Evolutionary conservation across 768 basidiomycete genomes (phyloP), one percentile per base, ranked within the genome.

Genomic region (Gymnopilus junonius): DNA sequence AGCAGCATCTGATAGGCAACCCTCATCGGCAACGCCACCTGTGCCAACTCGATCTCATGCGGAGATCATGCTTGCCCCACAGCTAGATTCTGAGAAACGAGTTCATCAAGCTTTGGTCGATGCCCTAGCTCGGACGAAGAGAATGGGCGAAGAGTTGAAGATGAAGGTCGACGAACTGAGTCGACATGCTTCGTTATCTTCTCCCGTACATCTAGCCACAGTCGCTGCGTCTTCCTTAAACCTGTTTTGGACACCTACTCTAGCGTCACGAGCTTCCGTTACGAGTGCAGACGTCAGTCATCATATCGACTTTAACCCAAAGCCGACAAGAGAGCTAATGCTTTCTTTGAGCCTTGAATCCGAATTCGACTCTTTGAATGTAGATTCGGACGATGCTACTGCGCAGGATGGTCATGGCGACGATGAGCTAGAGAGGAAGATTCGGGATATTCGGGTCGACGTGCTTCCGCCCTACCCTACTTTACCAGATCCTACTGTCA

Each of bases 391-490:
- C 4, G 40, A 35, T 35, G 8, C 45, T 20, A 23, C 2, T 23
- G 8, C 45, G n/a, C n/a, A 40, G 8, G 48, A 55, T 17, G 58
- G 31, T 27, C 32, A 17, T 7, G 40, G 59, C 17, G 62, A 69
- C 7, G 60, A 67, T 21, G 35, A 55, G 0, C 29, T 77, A 0
- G 73, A 75, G 40, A 55, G 59, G 3, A 71, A 68, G 5, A 75
- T 79, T 14, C 71, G 71, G 20, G 58, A 72, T 21, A 74, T 78
- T 6, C 73, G 77, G n/a, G n/a, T n/a, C 17, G 60, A 31, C 5
- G 25, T 74, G 17, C 64, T 77, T 8, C 71, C 78, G 0, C 54
- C 67, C 8, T 78, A 76, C 48, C 78, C 76, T 1, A 37, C 65
- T 2, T 31, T 73, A 2, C 69, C 73, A 2, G 67, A 75, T 43